Percentiles rank a stretch among this genome's conserved stretches.
phyloP scores from a whole-genome alignment of 1,139 yeast species.

The Lodderomyces oxycetoniae region DNA sequence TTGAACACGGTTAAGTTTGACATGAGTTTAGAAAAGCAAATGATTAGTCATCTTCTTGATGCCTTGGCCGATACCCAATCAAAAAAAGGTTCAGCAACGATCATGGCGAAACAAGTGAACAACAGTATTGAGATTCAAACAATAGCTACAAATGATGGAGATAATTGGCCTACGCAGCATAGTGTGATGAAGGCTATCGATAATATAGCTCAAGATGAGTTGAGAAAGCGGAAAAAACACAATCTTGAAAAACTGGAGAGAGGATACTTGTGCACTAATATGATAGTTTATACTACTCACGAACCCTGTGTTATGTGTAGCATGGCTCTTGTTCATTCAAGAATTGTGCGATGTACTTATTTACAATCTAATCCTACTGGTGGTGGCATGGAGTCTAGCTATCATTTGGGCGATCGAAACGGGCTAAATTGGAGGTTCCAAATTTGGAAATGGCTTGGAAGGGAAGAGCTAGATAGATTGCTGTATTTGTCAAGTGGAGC shows the following conservation, averaged over 20 bases:
- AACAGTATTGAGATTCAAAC: constrained; percentile 13
- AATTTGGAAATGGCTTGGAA: constrained; percentile 60
- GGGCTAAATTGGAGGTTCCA: constrained; percentile 78
- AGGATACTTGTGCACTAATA: constrained; percentile 68
- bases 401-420: constrained; percentile 67
- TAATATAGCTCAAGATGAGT: constrained; percentile 50
- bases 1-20: constrained; percentile 51
- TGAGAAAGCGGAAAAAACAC: constrained; percentile 23
- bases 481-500: not conserved
- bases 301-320: constrained; percentile 97
- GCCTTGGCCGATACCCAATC: constrained; percentile 6
- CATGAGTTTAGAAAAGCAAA: constrained; percentile 34
- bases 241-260: constrained; percentile 11
- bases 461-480: constrained; percentile 20
- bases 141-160: constrained; percentile 21
- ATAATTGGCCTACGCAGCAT: constrained; percentile 55
- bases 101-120: constrained; percentile 8
- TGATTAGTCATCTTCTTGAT: constrained; percentile 28
- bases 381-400: constrained; percentile 59
- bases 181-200: constrained; percentile 70
- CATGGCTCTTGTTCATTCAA: constrained; percentile 93
- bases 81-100: constrained; percentile 5
- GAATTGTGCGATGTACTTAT: constrained; percentile 68
- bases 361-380: constrained; percentile 33
- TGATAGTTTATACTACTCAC: constrained; percentile 81